Percentiles rank a stretch among this genome's conserved stretches.
phyloP scores from a whole-genome alignment of 192 early-diverging fungal genomes.

The Geranomyces variabilis region DNA sequence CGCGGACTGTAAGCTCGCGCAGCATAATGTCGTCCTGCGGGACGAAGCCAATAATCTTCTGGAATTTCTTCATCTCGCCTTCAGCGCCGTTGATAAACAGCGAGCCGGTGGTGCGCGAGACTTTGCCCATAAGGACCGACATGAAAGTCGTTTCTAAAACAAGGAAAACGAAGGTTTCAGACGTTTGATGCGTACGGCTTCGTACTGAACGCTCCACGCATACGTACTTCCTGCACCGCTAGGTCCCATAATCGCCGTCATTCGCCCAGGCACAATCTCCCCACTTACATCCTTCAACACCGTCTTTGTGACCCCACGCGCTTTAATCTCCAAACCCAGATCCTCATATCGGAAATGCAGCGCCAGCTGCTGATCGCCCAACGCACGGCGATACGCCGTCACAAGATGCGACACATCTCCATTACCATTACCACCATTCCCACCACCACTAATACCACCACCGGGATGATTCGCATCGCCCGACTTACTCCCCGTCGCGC shows the following conservation, averaged over 20 bases:
- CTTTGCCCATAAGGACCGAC: conserved; percentile 70
- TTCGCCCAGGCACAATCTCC: conserved; percentile 69
- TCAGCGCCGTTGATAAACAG: conserved; percentile 61
- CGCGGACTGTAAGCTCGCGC: conserved; percentile 69
- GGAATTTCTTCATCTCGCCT: conserved; percentile 60
- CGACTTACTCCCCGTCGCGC: no score
- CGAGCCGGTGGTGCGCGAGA: conserved; percentile 54
- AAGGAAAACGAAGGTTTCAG: background rate
- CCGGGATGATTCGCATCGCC: background rate
- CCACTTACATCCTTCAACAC: conserved; percentile 76
- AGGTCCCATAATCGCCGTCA: conserved; percentile 90
- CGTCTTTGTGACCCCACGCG: conserved; percentile 40
- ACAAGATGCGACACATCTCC: conserved; percentile 2
- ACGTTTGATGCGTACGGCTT: background rate
- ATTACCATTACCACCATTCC: background rate
- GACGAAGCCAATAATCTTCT: conserved; percentile 75
- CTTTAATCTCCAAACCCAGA: conserved; percentile 42
- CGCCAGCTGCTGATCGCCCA: conserved; percentile 12
- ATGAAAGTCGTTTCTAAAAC: conserved; percentile 48
- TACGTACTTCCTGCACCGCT: conserved; percentile 75
- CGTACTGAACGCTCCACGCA: conserved; percentile 3
- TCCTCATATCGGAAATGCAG: conserved; percentile 49
- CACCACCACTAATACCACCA: background rate
- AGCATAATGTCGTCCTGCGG: conserved; percentile 70
- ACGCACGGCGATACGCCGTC: conserved; percentile 6